Conservation (phyloP, 2,329 filamentous ascomycete genomes). For the Sphaerulina musiva region DNA sequence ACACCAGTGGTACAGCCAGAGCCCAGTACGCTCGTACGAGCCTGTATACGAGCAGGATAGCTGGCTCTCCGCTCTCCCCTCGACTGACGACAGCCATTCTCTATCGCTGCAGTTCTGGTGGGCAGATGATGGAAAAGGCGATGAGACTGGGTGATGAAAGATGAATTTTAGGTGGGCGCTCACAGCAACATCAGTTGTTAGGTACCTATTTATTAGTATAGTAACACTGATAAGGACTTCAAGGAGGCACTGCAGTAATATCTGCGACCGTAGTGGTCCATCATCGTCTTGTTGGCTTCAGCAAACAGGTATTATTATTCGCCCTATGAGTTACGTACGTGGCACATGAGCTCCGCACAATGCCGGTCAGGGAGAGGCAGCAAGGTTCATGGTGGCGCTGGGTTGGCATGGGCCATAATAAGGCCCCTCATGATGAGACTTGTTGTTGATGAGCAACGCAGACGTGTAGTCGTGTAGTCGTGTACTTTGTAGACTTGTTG, state of each 20-base stretch:
- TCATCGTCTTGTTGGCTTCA: neutral
- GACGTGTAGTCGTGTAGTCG: neutral
- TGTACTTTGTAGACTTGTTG: neutral
- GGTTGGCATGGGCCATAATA: neutral
- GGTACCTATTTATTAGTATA: neutral
- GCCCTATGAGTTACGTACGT: neutral
- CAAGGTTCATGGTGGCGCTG: neutral
- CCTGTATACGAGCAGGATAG: slow-evolving; percentile 16
- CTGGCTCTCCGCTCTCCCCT: neutral
- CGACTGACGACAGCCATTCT: neutral
- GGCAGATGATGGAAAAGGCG: neutral
- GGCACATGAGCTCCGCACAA: neutral
- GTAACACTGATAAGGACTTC: neutral
- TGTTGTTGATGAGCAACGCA: neutral
- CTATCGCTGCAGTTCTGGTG: neutral
- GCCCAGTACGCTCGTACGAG: slow-evolving; percentile 20
- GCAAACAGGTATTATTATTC: neutral
- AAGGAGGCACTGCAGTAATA: neutral
- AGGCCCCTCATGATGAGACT: too few relatives aligned
- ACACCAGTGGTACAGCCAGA: slow-evolving; percentile 18
- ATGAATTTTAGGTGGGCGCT: too few relatives aligned
- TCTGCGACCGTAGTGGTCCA: neutral
- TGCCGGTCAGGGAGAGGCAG: neutral
- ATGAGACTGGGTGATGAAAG: neutral
- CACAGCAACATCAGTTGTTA: neutral